Evolutionary conservation across 2,329 filamentous ascomycete species (phyloP).

Genomic region (Aspergillus uvarum): DNA sequence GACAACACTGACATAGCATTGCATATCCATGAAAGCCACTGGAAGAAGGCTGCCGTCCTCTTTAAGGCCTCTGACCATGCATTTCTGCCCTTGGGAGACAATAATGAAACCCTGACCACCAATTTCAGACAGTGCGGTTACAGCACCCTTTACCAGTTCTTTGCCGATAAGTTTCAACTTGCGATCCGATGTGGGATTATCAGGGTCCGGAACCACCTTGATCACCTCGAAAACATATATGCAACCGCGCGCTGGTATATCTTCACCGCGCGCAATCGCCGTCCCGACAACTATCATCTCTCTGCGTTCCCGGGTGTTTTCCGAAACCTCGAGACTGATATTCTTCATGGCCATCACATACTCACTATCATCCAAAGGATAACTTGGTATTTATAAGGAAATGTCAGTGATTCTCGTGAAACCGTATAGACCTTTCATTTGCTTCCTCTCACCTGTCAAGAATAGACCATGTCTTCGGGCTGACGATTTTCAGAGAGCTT

Average conservation of each 20-base stretch:
- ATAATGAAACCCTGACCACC: constrained; percentile 86
- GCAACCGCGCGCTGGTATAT: constrained; percentile 78
- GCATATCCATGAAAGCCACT: constrained; percentile 97
- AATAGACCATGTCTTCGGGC: constrained; percentile 71
- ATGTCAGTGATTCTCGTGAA: constrained; percentile 11
- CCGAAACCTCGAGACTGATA: constrained; percentile 83
- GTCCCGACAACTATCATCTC: constrained; percentile 84
- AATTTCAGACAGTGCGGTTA: constrained; percentile 81
- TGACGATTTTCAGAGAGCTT: constrained; percentile 75
- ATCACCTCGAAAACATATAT: constrained; percentile 92
- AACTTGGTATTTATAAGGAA: constrained; percentile 29
- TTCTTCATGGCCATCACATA: constrained; percentile 78
- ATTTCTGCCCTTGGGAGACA: constrained; percentile 92
- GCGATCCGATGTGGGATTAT: constrained; percentile 78
- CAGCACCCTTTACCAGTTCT: constrained; percentile 88
- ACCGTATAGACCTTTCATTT: background rate
- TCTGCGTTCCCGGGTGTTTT: constrained; percentile 82
- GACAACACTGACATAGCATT: constrained; percentile 83
- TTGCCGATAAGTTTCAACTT: constrained; percentile 82
- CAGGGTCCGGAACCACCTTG: constrained; percentile 84
- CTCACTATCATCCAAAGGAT: constrained; percentile 72
- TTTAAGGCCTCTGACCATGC: constrained; percentile 92
- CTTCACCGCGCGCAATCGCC: constrained; percentile 82
- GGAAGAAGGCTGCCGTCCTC: constrained; percentile 91
- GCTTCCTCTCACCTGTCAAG: constrained; percentile 62